phyloP scores from a whole-genome alignment of 1,284 basidiomycete species.

The Moesziomyces sp. region DNA sequence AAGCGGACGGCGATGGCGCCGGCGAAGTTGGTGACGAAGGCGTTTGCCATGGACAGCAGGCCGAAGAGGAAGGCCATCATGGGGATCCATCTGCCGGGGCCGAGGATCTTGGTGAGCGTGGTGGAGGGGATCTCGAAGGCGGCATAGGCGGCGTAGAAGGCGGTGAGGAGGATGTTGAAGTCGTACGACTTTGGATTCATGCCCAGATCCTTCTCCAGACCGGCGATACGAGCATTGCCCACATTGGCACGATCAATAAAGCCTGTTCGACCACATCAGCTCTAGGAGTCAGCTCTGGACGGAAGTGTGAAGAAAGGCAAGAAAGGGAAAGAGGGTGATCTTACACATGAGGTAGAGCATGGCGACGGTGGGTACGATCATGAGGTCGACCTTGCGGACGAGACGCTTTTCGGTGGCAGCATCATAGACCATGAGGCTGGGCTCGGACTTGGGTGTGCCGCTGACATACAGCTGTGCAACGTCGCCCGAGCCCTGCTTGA shows the following conservation, averaged over 20 bases:
- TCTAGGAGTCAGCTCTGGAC: neutral
- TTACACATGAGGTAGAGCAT: slow-evolving; percentile 43
- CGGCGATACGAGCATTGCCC: slow-evolving; percentile 59
- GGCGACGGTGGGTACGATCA: slow-evolving; percentile 54
- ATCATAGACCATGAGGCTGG: slow-evolving; percentile 70
- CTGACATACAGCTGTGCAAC: slow-evolving; percentile 20
- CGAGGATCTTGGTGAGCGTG: slow-evolving; percentile 71
- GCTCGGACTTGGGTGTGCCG: slow-evolving; percentile 12
- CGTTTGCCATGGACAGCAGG: slow-evolving; percentile 43
- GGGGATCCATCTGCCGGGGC: slow-evolving; percentile 68
- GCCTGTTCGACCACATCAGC: neutral
- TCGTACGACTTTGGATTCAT: slow-evolving; percentile 50
- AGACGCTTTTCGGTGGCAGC: slow-evolving; percentile 40
- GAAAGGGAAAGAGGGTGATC: neutral
- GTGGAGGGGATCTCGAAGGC: slow-evolving; percentile 73
- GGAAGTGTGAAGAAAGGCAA: neutral
- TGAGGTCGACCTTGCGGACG: slow-evolving; percentile 58
- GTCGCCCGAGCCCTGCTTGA: neutral
- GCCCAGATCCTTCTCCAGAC: slow-evolving; percentile 51
- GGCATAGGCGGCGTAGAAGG: slow-evolving; percentile 50
- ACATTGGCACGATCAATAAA: slow-evolving; percentile 50
- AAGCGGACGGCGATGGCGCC: slow-evolving; percentile 67
- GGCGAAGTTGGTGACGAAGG: slow-evolving; percentile 66
- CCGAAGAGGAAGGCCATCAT: slow-evolving; percentile 54
- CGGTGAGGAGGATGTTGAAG: slow-evolving; percentile 60